Evolutionary conservation across 2,329 filamentous ascomycete species (phyloP).

Genomic region (Alternaria sp.): DNA sequence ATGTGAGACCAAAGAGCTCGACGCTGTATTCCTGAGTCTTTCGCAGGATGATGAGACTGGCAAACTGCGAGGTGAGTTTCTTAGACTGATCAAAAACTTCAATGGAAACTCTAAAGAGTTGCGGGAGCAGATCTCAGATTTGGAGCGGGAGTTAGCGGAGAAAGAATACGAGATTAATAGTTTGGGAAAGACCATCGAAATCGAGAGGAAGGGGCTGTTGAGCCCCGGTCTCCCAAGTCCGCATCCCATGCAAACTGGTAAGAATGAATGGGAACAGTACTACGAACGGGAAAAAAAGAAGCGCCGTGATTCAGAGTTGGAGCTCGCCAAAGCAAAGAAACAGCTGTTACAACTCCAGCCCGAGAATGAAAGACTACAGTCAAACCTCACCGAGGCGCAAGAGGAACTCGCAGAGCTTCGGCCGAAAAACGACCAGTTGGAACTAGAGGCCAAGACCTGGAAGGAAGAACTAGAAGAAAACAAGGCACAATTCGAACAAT

Average conservation of each 20-base stretch:
- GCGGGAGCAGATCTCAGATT: not conserved
- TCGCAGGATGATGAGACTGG: not conserved
- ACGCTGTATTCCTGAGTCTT: not conserved
- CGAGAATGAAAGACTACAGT: slow-evolving; percentile 1
- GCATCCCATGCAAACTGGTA: not conserved
- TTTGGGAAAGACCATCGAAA: not conserved
- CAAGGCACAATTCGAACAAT: slow-evolving; percentile 2
- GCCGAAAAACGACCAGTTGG: not conserved
- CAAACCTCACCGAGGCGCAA: not conserved
- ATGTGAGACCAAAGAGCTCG: not conserved
- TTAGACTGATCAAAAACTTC: not conserved
- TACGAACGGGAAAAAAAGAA: not conserved
- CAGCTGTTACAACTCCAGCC: not conserved
- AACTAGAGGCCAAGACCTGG: not conserved
- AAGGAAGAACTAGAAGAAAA: not conserved
- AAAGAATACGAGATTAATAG: not conserved
- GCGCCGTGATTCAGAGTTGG: not conserved
- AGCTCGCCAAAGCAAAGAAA: not conserved
- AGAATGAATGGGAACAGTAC: not conserved
- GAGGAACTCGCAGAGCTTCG: not conserved
- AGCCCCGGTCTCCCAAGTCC: not conserved
- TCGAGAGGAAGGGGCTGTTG: not conserved
- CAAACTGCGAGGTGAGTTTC: not conserved
- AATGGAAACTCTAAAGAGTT: not conserved
- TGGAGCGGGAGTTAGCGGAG: not conserved